phyloP scores from a whole-genome alignment of 1,139 yeast genomes.

The Blastobotrys aristatus region DNA sequence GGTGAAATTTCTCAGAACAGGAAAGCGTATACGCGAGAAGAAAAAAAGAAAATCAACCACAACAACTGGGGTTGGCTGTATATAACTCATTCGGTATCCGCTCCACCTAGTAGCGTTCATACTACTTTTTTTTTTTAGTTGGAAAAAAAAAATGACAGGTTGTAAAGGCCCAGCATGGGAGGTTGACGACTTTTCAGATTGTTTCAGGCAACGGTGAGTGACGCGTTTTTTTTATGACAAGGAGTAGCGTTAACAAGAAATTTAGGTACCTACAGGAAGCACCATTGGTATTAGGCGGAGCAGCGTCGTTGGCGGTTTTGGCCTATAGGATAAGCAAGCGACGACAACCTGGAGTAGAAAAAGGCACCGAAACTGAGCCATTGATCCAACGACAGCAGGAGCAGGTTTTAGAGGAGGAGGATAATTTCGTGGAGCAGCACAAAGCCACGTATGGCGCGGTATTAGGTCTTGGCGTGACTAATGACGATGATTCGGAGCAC shows the following conservation, averaged over 20 bases:
- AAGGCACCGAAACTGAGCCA: slow-evolving; percentile 21
- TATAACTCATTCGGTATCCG: no score
- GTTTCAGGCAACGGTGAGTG: slow-evolving; percentile 29
- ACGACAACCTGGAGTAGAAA: neutral
- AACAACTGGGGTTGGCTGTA: no score
- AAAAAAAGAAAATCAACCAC: neutral
- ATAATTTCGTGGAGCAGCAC: slow-evolving; percentile 16
- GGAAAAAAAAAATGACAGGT: neutral
- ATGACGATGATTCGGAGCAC: neutral
- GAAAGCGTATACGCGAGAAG: neutral
- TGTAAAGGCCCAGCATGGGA: slow-evolving; percentile 28
- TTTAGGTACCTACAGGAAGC: slow-evolving; percentile 25
- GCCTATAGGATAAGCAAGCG: slow-evolving; percentile 15
- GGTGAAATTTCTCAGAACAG: no score
- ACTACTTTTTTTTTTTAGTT: no score
- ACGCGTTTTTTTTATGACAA: slow-evolving; percentile 12
- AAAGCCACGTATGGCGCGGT: neutral
- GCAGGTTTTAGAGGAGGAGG: slow-evolving; percentile 14
- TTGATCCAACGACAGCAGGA: slow-evolving; percentile 18
- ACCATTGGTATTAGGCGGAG: slow-evolving; percentile 19
- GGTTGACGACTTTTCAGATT: slow-evolving; percentile 28
- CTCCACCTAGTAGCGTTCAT: no score
- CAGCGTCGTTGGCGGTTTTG: slow-evolving; percentile 19
- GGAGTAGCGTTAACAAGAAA: slow-evolving; percentile 1
- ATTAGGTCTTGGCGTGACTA: neutral